Percentiles rank a stretch among this genome's conserved stretches.
These are phyloP conservation scores for Paramecium sonneborni DNA, from an alignment of 73 alveolate genomes.

Conservation along the genomic window DNA sequence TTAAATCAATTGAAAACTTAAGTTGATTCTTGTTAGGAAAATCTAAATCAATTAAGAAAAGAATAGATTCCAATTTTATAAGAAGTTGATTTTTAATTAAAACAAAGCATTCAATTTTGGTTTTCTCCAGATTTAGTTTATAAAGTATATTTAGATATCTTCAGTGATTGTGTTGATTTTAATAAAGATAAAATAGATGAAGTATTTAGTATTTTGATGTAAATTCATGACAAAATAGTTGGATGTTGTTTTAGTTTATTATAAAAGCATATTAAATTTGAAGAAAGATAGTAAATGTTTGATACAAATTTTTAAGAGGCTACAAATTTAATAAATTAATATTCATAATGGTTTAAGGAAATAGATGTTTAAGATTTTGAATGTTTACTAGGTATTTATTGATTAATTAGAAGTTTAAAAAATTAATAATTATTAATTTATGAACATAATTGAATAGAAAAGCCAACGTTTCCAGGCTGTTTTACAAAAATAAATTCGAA, in stretches of 20 bases:
- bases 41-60: neutral
- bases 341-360: conserved; percentile 2
- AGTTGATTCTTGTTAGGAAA: neutral
- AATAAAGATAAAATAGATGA: neutral
- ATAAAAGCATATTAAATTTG: neutral
- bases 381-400: conserved; percentile 25
- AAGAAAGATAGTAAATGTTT: neutral
- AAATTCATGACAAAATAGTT: conserved; percentile 36
- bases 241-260: conserved; percentile 37
- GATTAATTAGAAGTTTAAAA: conserved; percentile 25
- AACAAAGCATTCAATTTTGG: conserved; percentile 14
- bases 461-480: neutral
- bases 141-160: neutral
- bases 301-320: neutral
- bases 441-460: conserved; percentile 12
- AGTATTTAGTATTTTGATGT: neutral
- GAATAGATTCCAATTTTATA: neutral
- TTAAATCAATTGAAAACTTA: neutral
- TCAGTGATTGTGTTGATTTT: neutral
- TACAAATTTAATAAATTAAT: neutral
- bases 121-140: conserved; percentile 36
- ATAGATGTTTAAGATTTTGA: conserved; percentile 16
- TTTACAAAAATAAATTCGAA: neutral
- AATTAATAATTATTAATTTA: conserved; percentile 1
- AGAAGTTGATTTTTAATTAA: neutral